Base-by-base conservation (phyloP, 495 filamentous ascomycete genomes). In the Tuber indicum region DNA sequence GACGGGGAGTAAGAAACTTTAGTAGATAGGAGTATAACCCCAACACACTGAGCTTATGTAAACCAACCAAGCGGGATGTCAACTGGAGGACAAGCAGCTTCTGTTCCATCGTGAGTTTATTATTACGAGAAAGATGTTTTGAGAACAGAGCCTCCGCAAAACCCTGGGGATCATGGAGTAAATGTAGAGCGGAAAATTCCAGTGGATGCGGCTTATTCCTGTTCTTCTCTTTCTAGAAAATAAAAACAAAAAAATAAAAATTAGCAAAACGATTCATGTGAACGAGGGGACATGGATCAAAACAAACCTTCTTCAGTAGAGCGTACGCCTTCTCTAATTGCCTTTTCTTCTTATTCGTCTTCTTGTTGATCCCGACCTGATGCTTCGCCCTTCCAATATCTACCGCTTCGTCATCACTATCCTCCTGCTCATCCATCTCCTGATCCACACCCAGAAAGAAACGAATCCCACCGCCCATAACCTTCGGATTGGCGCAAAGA, bases 181-280 rank as follows among this genome's bases (percentile, higher is more conserved):
- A 88, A 83, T 98, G 96, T n/a, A 93, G 89, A n/a, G 96, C 96
- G 0, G 94, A 97, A 85, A 99, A 99, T 86, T 99, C 98, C 39
- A 98, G 88, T 0, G 91, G 90, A 81, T 94, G 92, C 0, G 93
- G 92, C 74, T 92, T 88, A 72, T 89, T 91, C 89, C 97, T 97
- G 87, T 95, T 96, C 82, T 89, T 90, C 84, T 97, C 92, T 84
- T 92, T 92, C 84, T 87, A 47, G 14, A 66, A 47, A 23, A 7
- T 19, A 17, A 44, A 72, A 26, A 42, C 3, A 66, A 49, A 23
- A 32, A 83, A 36, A 72, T 42, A 8, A 66, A 49, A 23, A n/a
- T 83, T 71, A 78, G 74, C 47, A 39, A 58, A 58, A 66, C 26
- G 0, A 36, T 66, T 66, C 58, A 32, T 23, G 72, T 73, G 21